Conservation (phyloP, 176 grass and related monocot species). For the Tuctoria greenei region DNA sequence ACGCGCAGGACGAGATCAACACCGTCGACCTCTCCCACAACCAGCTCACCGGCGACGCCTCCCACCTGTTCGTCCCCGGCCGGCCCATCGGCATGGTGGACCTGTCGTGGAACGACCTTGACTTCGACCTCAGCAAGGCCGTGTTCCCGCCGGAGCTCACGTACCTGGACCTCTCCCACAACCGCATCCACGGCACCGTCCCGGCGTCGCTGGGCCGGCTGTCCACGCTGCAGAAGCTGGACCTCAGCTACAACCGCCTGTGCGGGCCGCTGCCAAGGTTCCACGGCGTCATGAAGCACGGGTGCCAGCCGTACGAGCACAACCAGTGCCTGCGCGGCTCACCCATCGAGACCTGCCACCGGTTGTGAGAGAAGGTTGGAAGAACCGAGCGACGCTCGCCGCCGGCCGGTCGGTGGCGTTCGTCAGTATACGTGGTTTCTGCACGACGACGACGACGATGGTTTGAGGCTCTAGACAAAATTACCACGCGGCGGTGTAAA, state of each 20-base stretch:
- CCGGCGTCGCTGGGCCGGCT: conserved; percentile 48
- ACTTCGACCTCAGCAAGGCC: conserved; percentile 60
- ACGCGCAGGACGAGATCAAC: conserved; percentile 55
- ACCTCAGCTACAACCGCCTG: conserved; percentile 69
- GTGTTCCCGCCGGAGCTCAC: conserved; percentile 57
- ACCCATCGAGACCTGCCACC: conserved; percentile 53
- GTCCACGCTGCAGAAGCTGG: conserved; percentile 50
- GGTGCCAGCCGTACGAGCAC: conserved; percentile 53
- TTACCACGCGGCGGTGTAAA: not conserved
- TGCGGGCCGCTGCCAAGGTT: conserved; percentile 59
- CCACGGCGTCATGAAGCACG: conserved; percentile 43
- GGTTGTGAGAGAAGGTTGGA: not conserved
- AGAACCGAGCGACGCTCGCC: too few species aligned
- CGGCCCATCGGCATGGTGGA: conserved; percentile 57
- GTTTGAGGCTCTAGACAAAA: conserved; percentile 26
- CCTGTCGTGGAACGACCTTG: conserved; percentile 75
- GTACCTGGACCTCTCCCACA: conserved; percentile 79
- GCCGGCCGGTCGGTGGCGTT: too few species aligned
- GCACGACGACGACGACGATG: not conserved
- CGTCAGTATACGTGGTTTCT: not conserved
- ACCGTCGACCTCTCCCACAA: conserved; percentile 72
- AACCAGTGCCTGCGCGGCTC: conserved; percentile 58
- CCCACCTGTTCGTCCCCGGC: conserved; percentile 50
- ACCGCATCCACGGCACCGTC: conserved; percentile 57
- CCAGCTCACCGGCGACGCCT: conserved; percentile 55